Base-by-base conservation (phyloP, 2,329 filamentous ascomycete species). In the Botrytis aclada region DNA sequence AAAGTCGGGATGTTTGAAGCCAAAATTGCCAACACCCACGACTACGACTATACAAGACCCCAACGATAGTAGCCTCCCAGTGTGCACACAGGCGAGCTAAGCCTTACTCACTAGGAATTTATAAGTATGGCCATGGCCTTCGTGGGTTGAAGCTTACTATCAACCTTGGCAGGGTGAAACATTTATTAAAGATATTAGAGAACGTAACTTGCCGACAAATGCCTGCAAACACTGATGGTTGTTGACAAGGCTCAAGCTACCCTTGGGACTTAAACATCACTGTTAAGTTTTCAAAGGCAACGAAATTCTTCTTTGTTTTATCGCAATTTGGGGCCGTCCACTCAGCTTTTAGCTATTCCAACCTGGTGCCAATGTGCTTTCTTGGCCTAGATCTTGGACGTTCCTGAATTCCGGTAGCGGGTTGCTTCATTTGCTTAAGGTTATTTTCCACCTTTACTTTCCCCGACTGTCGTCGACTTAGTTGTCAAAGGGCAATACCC, bases 61-160 rank as follows among this genome's bases (percentile, higher is more conserved):
- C 45, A 45, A 39, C 7, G 25, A 3, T 56, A 3, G 34, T 47
- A 67, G 39, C 25, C 47, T 43, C 37, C 29, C 32, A 34, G 4
- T 41, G 8, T 41, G 22, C 63, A 65, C 29, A 25, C 34, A 39
- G 45, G 16, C 25, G 56, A 37, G 34, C 65, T 67, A 67, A 67
- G 65, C 65, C 65, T 67, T 67, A 67, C 65, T 56, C 32, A 32
- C 47, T 37, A 56, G 65, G 45, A 41, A n/a, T 22, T 29, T 67
- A 8, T 32, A 22, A 64, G n/a, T 39, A 66, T 66, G 64, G 64
- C 9, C 32, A 54, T 39, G 45, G 34, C 25, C 64, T 66, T 47
- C 14, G 25, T 54, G 45, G 45, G 61, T 41, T 63, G 61, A 63
- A 63, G 37, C 37, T 29, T 41, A 18, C 25, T 9, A 63, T 32